These are phyloP conservation scores for Cyclotella distinguenda DNA, from an alignment of 108 stramenopile genomes.

Conservation along the genomic window DNA sequence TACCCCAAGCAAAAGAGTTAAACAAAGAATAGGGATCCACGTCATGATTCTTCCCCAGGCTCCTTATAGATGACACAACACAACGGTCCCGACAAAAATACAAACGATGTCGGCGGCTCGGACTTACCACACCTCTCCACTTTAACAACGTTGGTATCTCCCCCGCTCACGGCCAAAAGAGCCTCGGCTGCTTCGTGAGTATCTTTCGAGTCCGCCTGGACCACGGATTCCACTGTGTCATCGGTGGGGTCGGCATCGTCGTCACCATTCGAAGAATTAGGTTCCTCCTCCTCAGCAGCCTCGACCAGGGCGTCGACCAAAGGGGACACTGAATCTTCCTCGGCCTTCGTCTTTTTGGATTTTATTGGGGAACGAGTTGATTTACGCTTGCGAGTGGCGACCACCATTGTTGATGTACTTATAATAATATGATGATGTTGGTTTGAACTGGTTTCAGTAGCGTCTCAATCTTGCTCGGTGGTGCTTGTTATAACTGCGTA, in stretches of 20 bases:
- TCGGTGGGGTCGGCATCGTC: background rate
- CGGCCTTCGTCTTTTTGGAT: constrained; percentile 37
- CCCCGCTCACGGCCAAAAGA: constrained; percentile 8
- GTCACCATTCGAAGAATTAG: background rate
- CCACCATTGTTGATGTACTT: constrained; percentile 3
- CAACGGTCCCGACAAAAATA: too few species aligned
- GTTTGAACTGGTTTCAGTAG: too few species aligned
- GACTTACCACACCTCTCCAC: too few species aligned
- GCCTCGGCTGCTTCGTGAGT: constrained; percentile 9
- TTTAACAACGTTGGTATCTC: background rate
- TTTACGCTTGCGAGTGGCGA: constrained; percentile 32
- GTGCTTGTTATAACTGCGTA: too few species aligned
- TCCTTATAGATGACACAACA: too few species aligned
- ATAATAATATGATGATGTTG: too few species aligned
- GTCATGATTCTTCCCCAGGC: too few species aligned
- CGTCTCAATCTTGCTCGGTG: too few species aligned
- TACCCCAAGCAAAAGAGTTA: too few species aligned
- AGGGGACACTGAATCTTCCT: constrained; percentile 7
- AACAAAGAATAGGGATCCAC: too few species aligned
- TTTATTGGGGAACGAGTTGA: constrained; percentile 10
- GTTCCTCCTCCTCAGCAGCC: constrained; percentile 1
- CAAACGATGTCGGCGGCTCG: too few species aligned
- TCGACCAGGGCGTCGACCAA: constrained; percentile 9
- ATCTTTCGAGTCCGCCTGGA: constrained; percentile 4
- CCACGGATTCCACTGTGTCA: background rate